Evolutionary conservation across 1,139 yeast species (phyloP).

Genomic region (Geotrichum europaeum): DNA sequence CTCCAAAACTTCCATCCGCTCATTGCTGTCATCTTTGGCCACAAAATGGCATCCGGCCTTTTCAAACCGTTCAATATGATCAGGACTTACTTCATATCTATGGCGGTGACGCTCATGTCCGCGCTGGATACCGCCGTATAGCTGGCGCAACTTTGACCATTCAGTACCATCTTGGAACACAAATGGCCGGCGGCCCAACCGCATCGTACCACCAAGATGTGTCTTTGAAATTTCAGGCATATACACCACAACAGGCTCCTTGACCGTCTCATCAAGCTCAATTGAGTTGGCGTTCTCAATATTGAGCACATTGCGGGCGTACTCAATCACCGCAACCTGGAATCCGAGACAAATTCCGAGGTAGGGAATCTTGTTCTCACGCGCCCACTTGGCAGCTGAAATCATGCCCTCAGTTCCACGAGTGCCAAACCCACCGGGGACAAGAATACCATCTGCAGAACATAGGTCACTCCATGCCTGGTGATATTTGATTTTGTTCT

Average conservation of each 20-base stretch:
- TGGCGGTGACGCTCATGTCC: slow-evolving; percentile 97
- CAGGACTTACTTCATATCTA: slow-evolving; percentile 94
- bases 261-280: slow-evolving; percentile 65
- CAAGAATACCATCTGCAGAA: slow-evolving; percentile 93
- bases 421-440: slow-evolving; percentile 97
- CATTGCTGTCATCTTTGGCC: slow-evolving; percentile 84
- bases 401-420: slow-evolving; percentile 99
- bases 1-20: slow-evolving; percentile 93
- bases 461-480: slow-evolving; percentile 94
- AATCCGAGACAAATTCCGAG: slow-evolving; percentile 96
- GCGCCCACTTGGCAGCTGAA: slow-evolving; percentile 94
- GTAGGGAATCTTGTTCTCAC: slow-evolving; percentile 89
- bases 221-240: slow-evolving; percentile 98
- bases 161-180: slow-evolving; percentile 65
- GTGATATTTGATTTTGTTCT: slow-evolving; percentile 73
- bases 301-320: slow-evolving; percentile 75
- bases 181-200: slow-evolving; percentile 91
- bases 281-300: slow-evolving; percentile 63
- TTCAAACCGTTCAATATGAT: slow-evolving; percentile 64
- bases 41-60: slow-evolving; percentile 75
- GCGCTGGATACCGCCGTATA: slow-evolving; percentile 65
- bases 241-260: slow-evolving; percentile 81
- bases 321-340: slow-evolving; percentile 97
- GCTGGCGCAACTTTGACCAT: slow-evolving; percentile 65
- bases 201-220: slow-evolving; percentile 97